phyloP scores from a whole-genome alignment of 2,329 filamentous ascomycete genomes.

The Septoria petroselini region DNA sequence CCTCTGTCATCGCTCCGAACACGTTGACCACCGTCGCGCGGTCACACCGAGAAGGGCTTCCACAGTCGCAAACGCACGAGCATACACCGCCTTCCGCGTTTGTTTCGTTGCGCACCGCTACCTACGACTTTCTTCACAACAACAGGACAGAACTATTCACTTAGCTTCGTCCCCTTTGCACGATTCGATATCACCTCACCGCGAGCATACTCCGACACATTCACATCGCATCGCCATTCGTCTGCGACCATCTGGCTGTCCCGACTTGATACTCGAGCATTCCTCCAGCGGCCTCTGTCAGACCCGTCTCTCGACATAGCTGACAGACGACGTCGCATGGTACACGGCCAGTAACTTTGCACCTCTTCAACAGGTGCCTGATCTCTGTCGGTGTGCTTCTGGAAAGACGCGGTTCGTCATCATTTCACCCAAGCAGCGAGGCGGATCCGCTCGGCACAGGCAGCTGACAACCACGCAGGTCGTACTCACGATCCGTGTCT shows the following conservation, averaged over 20 bases:
- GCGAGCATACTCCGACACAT: conserved; percentile 1
- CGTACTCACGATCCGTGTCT: conserved; percentile 43
- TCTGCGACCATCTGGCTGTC: background rate
- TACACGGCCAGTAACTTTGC: conserved; percentile 26
- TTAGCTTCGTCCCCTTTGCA: conserved; percentile 32
- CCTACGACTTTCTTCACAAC: conserved; percentile 21
- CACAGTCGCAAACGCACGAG: background rate
- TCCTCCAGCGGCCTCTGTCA: conserved; percentile 2
- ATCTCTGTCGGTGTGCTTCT: conserved; percentile 28
- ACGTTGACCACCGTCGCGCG: conserved; percentile 1
- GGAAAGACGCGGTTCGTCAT: conserved; percentile 30
- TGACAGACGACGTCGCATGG: conserved; percentile 25
- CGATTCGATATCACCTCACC: conserved; percentile 2
- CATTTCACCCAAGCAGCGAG: background rate
- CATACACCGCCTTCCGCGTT: conserved; percentile 11
- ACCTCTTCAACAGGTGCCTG: conserved; percentile 26
- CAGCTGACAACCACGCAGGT: conserved; percentile 29
- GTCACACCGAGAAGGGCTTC: conserved; percentile 2
- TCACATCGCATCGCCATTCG: background rate
- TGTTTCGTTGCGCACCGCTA: conserved; percentile 10
- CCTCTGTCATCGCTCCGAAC: conserved; percentile 5
- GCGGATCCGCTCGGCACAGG: conserved; percentile 6
- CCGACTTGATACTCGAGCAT: conserved; percentile 4
- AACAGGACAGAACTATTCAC: conserved; percentile 36
- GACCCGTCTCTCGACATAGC: conserved; percentile 11